Evolutionary conservation across 2,329 filamentous ascomycete genomes (phyloP).

Genomic region (Geoglossum cookeanum): DNA sequence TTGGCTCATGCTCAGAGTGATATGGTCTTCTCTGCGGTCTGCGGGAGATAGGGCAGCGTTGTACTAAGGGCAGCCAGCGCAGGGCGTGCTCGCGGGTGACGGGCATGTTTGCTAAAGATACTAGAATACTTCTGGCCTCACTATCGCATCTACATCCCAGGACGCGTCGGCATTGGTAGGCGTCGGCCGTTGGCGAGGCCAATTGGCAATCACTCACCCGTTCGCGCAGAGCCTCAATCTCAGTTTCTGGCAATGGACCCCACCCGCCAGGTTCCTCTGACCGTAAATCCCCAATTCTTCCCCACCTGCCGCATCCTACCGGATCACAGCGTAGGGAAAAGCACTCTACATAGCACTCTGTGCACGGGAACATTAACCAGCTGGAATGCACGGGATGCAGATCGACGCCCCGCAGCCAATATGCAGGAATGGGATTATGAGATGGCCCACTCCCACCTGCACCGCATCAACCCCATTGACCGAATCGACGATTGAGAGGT

Average conservation of each 20-base stretch:
- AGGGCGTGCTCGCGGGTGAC: neutral
- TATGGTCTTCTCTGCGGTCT: constrained; percentile 23
- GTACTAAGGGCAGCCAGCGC: constrained; percentile 7
- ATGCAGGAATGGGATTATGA: neutral
- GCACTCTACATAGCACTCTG: neutral
- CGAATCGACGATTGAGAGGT: neutral
- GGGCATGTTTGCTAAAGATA: neutral
- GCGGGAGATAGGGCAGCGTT: constrained; percentile 9
- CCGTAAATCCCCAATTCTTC: too few relatives aligned
- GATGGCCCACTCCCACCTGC: neutral
- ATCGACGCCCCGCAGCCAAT: neutral
- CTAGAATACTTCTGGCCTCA: neutral
- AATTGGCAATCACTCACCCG: neutral
- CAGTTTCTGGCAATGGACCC: neutral
- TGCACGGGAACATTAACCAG: neutral
- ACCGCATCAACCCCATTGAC: neutral
- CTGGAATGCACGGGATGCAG: neutral
- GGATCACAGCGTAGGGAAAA: neutral
- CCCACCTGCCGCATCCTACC: too few relatives aligned
- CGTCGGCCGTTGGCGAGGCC: neutral
- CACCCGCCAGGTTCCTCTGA: too few relatives aligned
- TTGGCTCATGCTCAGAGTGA: constrained; percentile 52
- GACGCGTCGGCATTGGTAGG: neutral
- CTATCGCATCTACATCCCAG: neutral
- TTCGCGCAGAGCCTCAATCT: neutral